Evolutionary conservation across 768 basidiomycete genomes (phyloP).

Genomic region (Leccinum subgranulosum): DNA sequence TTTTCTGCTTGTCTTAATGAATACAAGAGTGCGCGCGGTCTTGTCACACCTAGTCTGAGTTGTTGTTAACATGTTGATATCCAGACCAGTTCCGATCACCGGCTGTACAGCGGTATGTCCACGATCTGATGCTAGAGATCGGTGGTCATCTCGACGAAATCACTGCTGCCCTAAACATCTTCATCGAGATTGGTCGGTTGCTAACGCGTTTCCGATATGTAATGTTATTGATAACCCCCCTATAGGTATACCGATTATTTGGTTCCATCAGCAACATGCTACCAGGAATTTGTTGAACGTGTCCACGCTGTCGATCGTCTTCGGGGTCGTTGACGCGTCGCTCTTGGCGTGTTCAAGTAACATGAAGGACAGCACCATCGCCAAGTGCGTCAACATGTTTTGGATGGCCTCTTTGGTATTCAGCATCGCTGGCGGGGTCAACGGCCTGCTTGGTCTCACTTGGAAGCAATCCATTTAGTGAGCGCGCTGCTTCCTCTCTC

Average conservation of each 20-base stretch:
- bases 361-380: conserved; percentile 28
- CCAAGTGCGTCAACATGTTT: conserved; percentile 44
- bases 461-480: conserved; percentile 57
- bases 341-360: conserved; percentile 43
- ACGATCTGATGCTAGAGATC: conserved; percentile 46
- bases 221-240: neutral
- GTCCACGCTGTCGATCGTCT: conserved; percentile 54
- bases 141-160: conserved; percentile 51
- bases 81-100: conserved; percentile 48
- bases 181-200: conserved; percentile 48
- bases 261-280: conserved; percentile 50
- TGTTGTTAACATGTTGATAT: neutral
- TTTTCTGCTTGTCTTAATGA: conserved; percentile 46
- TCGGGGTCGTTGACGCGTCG: conserved; percentile 49
- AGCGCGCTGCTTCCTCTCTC: conserved; percentile 11
- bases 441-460: conserved; percentile 47
- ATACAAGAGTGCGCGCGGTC: conserved; percentile 38
- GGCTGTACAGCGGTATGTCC: conserved; percentile 50
- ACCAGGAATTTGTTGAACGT: conserved; percentile 45
- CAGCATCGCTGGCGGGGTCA: conserved; percentile 51
- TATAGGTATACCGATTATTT: conserved; percentile 51
- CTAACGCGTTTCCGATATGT: neutral
- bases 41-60: neutral
- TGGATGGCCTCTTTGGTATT: conserved; percentile 55
- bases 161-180: conserved; percentile 42